Evolutionary conservation across 1,284 basidiomycete species (phyloP).

Genomic region (Tylopilus sp.): DNA sequence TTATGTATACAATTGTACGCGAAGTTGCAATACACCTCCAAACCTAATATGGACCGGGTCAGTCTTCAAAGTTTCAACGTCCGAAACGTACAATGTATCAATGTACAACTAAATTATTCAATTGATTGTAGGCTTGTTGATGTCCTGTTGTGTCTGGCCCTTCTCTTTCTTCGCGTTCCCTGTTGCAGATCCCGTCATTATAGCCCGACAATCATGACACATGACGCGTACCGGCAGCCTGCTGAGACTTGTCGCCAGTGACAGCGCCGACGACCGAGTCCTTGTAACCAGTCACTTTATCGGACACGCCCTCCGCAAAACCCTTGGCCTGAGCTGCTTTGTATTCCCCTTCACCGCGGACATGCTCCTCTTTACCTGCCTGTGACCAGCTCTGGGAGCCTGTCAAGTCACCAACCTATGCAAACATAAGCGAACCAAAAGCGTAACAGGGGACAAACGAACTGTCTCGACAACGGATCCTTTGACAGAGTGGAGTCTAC

Average conservation of each 20-base stretch:
- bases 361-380: slow-evolving; percentile 71
- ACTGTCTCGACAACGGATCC: slow-evolving; percentile 67
- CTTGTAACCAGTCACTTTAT: slow-evolving; percentile 69
- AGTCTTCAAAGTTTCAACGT: slow-evolving; percentile 1
- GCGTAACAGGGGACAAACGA: slow-evolving; percentile 17
- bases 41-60: not conserved
- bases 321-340: slow-evolving; percentile 62
- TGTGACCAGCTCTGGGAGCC: slow-evolving; percentile 57
- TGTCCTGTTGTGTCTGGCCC: slow-evolving; percentile 61
- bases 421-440: too few relatives aligned
- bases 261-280: slow-evolving; percentile 70
- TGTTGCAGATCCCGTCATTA: slow-evolving; percentile 25
- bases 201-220: rapidly evolving
- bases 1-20: too few relatives aligned
- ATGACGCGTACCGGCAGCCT: slow-evolving; percentile 55
- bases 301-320: slow-evolving; percentile 62
- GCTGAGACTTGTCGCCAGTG: slow-evolving; percentile 68
- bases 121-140: slow-evolving; percentile 50
- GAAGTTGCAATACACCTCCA: too few relatives aligned
- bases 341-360: slow-evolving; percentile 66
- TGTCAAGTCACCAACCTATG: slow-evolving; percentile 56
- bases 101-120: slow-evolving; percentile 4
- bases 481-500: slow-evolving; percentile 66
- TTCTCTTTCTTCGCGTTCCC: slow-evolving; percentile 67
- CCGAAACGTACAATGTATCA: slow-evolving; percentile 12